Evolutionary conservation across 2,329 filamentous ascomycete species (phyloP), one percentile per base, ranked within the genome.

Genomic region (Chaetomium strumarium): DNA sequence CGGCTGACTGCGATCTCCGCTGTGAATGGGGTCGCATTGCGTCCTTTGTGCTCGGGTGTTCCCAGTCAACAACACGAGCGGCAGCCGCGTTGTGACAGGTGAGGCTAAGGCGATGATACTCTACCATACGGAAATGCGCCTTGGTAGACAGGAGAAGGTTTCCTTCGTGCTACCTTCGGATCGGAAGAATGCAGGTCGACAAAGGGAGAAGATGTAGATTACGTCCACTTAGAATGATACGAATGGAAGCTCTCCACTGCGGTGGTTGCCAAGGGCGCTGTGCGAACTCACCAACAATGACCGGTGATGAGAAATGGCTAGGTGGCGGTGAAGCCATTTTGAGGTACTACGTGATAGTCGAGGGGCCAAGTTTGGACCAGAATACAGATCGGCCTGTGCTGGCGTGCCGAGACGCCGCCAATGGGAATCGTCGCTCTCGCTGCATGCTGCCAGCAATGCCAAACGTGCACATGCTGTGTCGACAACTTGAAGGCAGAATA

Each of bases 391-490:
- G 14, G 34, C 40, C 33, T 36, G 30, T 20, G 30, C 17, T n/a
- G 16, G 5, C 37, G 31, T 33, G 14, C 41, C 37, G 31, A 20
- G 20, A 45, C 11, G 45, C 56, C 53, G 40, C 56, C 56, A 58
- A 58, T 58, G 46, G 42, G 51, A 51, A 17, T 12, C 30, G 42
- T 20, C 13, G 37, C 41, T 54, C 40, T 17, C 11, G 40, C 45
- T 50, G 53, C 56, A 56, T 55, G 36, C 40, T 42, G 43, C 51
- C 49, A 47, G 43, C 38, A 30, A 39, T 53, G 48, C 49, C 44
- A 46, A 4, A 7, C 24, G 24, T 24, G 24, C 24, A 24, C 24
- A 24, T 24, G 4, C 24, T 44, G 47, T 42, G 34, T 43, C 37
- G 41, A 45, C 45, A 39, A n/a, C n/a, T n/a, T n/a, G n/a, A n/a